Evolutionary conservation across 1,284 basidiomycete species (phyloP), one percentile per base, ranked within the genome.

Genomic region (Cryptococcus deneoformans): DNA sequence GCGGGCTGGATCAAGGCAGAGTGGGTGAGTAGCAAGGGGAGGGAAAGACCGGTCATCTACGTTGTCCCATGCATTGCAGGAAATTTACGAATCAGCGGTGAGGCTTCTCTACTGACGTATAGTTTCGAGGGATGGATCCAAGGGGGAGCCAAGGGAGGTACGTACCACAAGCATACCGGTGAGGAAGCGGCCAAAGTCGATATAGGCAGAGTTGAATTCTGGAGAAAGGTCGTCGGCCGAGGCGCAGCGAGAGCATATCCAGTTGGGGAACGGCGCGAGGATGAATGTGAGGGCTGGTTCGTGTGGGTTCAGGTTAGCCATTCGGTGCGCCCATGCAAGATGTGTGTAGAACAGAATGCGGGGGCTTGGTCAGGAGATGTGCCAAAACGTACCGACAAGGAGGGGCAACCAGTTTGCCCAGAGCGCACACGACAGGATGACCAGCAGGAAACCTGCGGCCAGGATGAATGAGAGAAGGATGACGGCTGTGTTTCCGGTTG

Each of bases 361-460:
- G n/a, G n/a, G n/a, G n/a, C n/a, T n/a, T n/a, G n/a, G n/a, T n/a
- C n/a, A n/a, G n/a, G n/a, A n/a, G n/a, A n/a, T n/a, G n/a, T n/a
- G n/a, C n/a, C n/a, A n/a, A n/a, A n/a, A n/a, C n/a, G n/a, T n/a
- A n/a, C 95, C 95, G 66, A 98, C 95, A 64, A 99, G 84, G 51
- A 99, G 82, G 47, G 96, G 96, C 12, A 99, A 82, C 96, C 96
- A 99, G 78, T 99, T 99, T 39, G 85, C 80, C 88, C 89, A 99
- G 42, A 99, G 81, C 29, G 96, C 95, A 75, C 96, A 99, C 1
- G 92, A 94, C 36, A 99, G 87, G 77, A 99, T 99, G 74, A 99
- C 91, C 71, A 99, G 86, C 57, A 99, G 81, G 80, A 99, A 99
- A 34, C 96, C 96, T 36, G 96, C 84, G 11, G 96, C 96, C 45